A percentile compares a stretch with the other conserved stretches of the same genome.
Conservation (phyloP, 257 asterid species). For the Scutellaria barbata region DNA sequence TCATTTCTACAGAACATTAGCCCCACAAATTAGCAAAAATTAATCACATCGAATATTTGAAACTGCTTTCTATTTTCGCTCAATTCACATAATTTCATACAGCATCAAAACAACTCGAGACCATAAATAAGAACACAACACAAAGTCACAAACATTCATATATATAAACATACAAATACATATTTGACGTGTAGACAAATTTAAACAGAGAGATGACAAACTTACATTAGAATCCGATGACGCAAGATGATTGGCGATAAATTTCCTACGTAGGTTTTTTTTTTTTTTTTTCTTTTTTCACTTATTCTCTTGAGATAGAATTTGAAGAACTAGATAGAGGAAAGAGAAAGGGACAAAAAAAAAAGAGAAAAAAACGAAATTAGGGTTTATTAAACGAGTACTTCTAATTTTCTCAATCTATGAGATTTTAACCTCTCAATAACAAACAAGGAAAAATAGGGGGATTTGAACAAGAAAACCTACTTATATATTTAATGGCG, state of each 20-base stretch:
- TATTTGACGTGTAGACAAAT: neutral
- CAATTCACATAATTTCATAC: conserved; percentile 1
- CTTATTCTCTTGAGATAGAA: conserved; percentile 2
- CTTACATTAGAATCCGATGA: neutral
- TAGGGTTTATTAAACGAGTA: conserved; percentile 35
- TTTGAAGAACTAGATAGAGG: conserved; percentile 34
- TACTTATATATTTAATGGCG: too few relatives aligned
- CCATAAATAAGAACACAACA: neutral
- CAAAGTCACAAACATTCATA: neutral
- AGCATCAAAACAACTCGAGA: conserved; percentile 1
- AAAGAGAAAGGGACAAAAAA: conserved; percentile 12
- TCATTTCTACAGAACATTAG: neutral
- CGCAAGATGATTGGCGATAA: conserved; percentile 6
- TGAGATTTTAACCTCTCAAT: neutral
- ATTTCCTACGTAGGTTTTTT: neutral
- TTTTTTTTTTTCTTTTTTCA: too few relatives aligned
- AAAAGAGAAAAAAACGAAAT: conserved; percentile 31
- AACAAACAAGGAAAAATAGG: neutral
- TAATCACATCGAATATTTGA: neutral
- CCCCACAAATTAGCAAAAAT: neutral
- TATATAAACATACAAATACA: neutral
- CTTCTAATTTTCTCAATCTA: neutral
- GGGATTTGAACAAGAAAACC: neutral
- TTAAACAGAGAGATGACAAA: neutral
- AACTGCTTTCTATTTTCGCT: neutral